phyloP scores from a whole-genome alignment of 345 rosid genomes.

The Gossypium arboreum region DNA sequence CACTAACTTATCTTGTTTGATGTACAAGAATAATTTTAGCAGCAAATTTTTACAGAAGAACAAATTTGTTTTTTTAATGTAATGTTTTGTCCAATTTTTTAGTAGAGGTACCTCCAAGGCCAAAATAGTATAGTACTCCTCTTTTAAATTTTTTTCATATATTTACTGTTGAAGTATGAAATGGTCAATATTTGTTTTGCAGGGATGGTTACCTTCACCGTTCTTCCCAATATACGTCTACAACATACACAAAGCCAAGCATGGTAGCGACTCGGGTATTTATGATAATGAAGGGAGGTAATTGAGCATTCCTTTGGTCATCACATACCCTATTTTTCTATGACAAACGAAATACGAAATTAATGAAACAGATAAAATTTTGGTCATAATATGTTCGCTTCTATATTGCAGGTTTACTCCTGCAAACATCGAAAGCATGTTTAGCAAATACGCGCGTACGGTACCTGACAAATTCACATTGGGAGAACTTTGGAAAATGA shows the following conservation, averaged over 20 bases:
- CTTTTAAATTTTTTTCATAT: too few species aligned
- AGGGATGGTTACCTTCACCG: slow-evolving; percentile 85
- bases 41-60: too few species aligned
- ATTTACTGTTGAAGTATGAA: background rate
- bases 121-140: too few species aligned
- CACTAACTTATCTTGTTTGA: too few species aligned
- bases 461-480: slow-evolving; percentile 55
- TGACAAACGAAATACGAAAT: background rate
- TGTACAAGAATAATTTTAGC: too few species aligned
- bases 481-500: slow-evolving; percentile 76
- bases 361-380: background rate
- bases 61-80: too few species aligned
- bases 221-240: slow-evolving; percentile 62
- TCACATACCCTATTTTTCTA: background rate
- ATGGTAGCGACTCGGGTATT: slow-evolving; percentile 63
- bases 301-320: background rate
- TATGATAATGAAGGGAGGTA: slow-evolving; percentile 84
- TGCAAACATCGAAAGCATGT: slow-evolving; percentile 51
- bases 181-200: background rate
- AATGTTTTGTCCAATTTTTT: too few species aligned
- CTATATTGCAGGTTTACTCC: slow-evolving; percentile 48
- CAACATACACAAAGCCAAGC: slow-evolving; percentile 75
- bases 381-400: too few species aligned
- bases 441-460: slow-evolving; percentile 70
- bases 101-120: too few species aligned